These are phyloP conservation scores for Stemphylium vesicarium DNA, from an alignment of 2,329 filamentous ascomycete genomes.

Conservation along the genomic window DNA sequence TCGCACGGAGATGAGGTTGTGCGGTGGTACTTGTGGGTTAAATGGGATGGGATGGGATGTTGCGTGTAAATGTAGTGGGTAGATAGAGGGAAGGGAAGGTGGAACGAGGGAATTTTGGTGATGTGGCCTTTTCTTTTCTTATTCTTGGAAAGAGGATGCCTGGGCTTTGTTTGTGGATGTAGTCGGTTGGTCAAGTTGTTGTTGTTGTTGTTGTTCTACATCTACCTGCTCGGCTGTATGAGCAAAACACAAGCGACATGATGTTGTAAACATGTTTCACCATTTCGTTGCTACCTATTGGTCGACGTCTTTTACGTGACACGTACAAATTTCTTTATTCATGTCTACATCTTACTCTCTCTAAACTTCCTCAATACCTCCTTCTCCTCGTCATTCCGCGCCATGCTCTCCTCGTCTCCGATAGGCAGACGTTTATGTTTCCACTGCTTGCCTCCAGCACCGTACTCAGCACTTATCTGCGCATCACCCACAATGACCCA, in stretches of 20 bases:
- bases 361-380: constrained; percentile 44
- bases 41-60: neutral
- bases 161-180: neutral
- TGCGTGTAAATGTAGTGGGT: too few species aligned
- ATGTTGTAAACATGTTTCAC: too few species aligned
- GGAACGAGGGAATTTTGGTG: neutral
- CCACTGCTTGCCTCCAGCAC: constrained; percentile 60
- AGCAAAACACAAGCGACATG: too few species aligned
- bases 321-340: neutral
- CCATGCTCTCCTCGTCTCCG: constrained; percentile 37
- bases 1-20: neutral
- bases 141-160: neutral
- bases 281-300: too few species aligned
- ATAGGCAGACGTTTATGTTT: constrained; percentile 61
- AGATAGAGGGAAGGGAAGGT: neutral
- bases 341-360: constrained; percentile 17
- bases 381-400: constrained; percentile 41
- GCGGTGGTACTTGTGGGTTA: neutral
- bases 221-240: too few species aligned
- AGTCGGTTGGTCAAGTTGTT: too few species aligned
- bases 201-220: too few species aligned
- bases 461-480: constrained; percentile 80
- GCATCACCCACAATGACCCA: constrained; percentile 86
- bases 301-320: too few species aligned
- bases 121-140: neutral